Evolutionary conservation across 2,329 filamentous ascomycete species (phyloP), one percentile per base, ranked within the genome.

Genomic region (Spiromastix sp.): DNA sequence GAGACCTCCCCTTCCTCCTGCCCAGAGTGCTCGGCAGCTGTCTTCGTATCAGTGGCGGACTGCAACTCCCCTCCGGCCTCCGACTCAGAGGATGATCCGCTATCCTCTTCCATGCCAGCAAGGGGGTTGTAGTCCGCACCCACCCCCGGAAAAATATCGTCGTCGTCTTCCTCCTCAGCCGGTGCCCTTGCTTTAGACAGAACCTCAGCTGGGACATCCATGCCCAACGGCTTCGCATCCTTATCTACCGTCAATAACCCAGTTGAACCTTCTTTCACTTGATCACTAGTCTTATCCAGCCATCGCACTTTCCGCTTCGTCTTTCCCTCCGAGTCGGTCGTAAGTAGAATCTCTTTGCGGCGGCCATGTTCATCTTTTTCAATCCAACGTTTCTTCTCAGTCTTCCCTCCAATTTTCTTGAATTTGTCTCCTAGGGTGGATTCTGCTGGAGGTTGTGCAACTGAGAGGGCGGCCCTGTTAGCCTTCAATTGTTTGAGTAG

Each of bases 121-220:
- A 79, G 63, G 2, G 75, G 76, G 43, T 79, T 66, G 50, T 77
- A 79, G 30, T 71, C 70, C 4, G 64, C 66, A 2, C 73, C 74
- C 2, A 71, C 72, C 2, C 71, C 74, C 25, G 64, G 70, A 44
- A 79, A 80, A 32, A 80, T 79, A 48, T 79, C 74, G 18, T 71
- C 71, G 18, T 71, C 71, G 26, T 76, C 71, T 4, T 71, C 67
- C 2, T 69, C 65, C 10, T 61, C 55, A n/a, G 50, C 43, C 12
- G 49, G 39, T 27, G 45, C 42, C 18, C 54, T 51, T 30, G 50
- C 49, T 37, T 52, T 57, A 2, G 58, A 54, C 12, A 56, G 52
- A 20, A 64, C 44, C 20, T 62, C 61, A 6, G 55, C 60, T 4
- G 67, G 64, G 2, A 70, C 57, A 30, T 71, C 67, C 57, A 68